These are phyloP conservation scores for Yamadazyma tumulicola DNA, from an alignment of 805 yeast species.

Conservation along the genomic window DNA sequence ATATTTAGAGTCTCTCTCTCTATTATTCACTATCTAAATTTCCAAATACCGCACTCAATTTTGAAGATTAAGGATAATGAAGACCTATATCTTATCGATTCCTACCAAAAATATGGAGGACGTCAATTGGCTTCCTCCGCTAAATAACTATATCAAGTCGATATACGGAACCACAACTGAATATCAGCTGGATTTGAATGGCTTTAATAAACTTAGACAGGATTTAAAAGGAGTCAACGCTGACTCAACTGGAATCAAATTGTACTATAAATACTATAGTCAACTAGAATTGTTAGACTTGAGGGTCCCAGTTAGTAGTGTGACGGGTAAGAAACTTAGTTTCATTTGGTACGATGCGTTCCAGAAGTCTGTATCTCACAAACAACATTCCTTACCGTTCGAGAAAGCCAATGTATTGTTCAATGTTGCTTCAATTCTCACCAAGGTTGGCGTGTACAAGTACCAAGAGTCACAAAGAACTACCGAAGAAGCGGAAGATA, in stretches of 20 bases:
- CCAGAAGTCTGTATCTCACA: conserved; percentile 37
- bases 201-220: conserved; percentile 56
- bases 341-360: conserved; percentile 85
- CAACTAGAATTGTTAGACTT: conserved; percentile 77
- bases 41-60: too few relatives aligned
- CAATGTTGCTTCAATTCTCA: conserved; percentile 66
- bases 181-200: conserved; percentile 51
- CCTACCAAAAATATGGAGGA: conserved; percentile 48
- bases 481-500: conserved; percentile 30
- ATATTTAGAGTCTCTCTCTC: too few relatives aligned
- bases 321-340: conserved; percentile 40
- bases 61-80: conserved; percentile 15
- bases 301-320: conserved; percentile 64
- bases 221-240: conserved; percentile 51
- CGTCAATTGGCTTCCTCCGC: conserved; percentile 63
- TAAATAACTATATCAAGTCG: conserved; percentile 53
- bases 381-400: conserved; percentile 80
- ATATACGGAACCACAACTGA: conserved; percentile 62
- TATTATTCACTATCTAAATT: too few relatives aligned
- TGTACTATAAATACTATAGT: conserved; percentile 69
- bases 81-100: conserved; percentile 21
- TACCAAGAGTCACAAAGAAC: conserved; percentile 25
- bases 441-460: conserved; percentile 43
- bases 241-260: conserved; percentile 45
- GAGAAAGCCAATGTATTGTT: conserved; percentile 85